phyloP scores from a whole-genome alignment of 2,329 filamentous ascomycete genomes.

The Alternaria novae-zelandiae region DNA sequence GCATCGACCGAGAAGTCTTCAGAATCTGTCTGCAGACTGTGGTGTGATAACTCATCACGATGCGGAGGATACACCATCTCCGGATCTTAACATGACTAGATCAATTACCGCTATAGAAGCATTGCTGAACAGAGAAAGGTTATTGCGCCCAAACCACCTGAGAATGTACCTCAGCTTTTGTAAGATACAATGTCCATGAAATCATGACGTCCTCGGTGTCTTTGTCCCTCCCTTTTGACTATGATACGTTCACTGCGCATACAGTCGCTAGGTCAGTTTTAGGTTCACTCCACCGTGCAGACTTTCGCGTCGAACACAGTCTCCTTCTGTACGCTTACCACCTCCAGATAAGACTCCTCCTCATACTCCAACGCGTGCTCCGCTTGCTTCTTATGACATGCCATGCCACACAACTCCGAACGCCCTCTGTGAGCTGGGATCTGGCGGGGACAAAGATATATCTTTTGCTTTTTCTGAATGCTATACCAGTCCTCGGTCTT shows the following conservation, averaged over 20 bases:
- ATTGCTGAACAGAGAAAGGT: too few species aligned
- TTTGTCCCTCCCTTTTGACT: not conserved
- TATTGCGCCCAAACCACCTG: not conserved
- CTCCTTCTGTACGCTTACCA: constrained; percentile 15
- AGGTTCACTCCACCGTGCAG: not conserved
- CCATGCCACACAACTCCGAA: not conserved
- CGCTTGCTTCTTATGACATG: not conserved
- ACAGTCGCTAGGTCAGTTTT: too few species aligned
- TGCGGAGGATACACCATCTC: too few species aligned
- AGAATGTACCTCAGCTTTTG: not conserved
- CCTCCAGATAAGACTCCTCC: constrained; percentile 6
- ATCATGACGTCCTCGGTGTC: not conserved
- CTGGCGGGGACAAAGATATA: constrained; percentile 22
- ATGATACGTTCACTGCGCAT: not conserved
- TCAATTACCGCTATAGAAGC: too few species aligned
- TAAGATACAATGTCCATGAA: not conserved
- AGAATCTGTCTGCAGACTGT: too few species aligned
- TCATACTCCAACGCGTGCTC: constrained; percentile 10
- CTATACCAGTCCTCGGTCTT: not conserved
- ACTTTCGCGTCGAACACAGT: constrained; percentile 6
- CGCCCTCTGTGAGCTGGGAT: constrained; percentile 15
- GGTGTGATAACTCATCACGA: too few species aligned
- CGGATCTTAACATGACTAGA: too few species aligned
- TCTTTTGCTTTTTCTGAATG: not conserved
- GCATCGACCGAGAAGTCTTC: too few species aligned